Conservation (phyloP, 2,329 filamentous ascomycete genomes). For the Botrytis byssoidea region DNA sequence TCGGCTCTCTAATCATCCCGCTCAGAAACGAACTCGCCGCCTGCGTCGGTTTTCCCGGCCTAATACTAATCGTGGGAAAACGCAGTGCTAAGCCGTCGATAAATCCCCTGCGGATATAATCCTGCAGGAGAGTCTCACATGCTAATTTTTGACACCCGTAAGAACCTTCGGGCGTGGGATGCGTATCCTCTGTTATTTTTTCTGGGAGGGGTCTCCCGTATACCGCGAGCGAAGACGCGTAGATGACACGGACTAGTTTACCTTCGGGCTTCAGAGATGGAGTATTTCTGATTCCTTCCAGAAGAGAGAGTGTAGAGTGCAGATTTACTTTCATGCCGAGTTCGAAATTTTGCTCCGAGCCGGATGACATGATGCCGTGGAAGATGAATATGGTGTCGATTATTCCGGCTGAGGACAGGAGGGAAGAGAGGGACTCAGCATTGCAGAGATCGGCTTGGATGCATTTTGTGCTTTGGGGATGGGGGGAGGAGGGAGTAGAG, state of each 20-base stretch:
- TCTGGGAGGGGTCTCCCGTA: constrained; percentile 54
- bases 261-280: constrained; percentile 31
- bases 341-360: constrained; percentile 58
- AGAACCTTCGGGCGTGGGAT: constrained; percentile 54
- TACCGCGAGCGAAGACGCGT: constrained; percentile 59
- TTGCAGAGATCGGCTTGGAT: constrained; percentile 41
- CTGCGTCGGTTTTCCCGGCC: constrained; percentile 58
- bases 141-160: constrained; percentile 65
- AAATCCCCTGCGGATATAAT: constrained; percentile 55
- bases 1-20: constrained; percentile 61
- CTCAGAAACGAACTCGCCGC: constrained; percentile 61
- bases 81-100: constrained; percentile 57
- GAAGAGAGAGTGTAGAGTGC: constrained; percentile 52
- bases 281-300: constrained; percentile 49
- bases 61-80: constrained; percentile 60
- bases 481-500: constrained; percentile 48
- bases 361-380: constrained; percentile 64
- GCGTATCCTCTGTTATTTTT: constrained; percentile 46
- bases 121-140: constrained; percentile 57
- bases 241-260: constrained; percentile 52
- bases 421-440: constrained; percentile 33
- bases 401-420: constrained; percentile 35
- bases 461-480: constrained; percentile 32
- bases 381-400: constrained; percentile 55
- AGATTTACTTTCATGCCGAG: constrained; percentile 56